These are phyloP conservation scores for Grifola frondosa DNA, from an alignment of 1,284 basidiomycete genomes.

Conservation along the genomic window DNA sequence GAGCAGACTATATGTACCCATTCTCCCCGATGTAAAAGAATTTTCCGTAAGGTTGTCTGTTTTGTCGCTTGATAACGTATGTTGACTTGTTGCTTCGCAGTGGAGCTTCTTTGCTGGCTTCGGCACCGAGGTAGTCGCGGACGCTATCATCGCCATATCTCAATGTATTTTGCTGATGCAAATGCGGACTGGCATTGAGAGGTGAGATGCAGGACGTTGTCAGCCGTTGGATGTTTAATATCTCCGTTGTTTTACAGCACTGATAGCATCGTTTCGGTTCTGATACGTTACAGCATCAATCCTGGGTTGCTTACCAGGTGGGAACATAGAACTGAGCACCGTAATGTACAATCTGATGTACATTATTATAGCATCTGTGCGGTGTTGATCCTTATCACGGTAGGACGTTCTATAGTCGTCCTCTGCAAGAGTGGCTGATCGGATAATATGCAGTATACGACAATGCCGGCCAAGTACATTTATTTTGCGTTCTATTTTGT, in stretches of 20 bases:
- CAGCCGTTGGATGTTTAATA: background rate
- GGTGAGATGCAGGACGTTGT: background rate
- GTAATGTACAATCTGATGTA: too few relatives aligned
- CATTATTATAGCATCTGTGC: constrained; percentile 12
- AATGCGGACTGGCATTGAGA: constrained; percentile 8
- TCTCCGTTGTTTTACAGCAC: constrained; percentile 2
- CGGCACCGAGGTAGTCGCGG: constrained; percentile 4
- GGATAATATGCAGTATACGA: constrained; percentile 2
- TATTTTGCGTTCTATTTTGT: constrained; percentile 14
- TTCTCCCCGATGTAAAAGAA: background rate
- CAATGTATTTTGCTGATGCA: constrained; percentile 7
- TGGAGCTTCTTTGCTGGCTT: constrained; percentile 12
- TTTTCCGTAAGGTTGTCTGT: constrained; percentile 1
- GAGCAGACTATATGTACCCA: constrained; percentile 2
- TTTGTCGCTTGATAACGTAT: background rate
- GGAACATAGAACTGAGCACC: too few relatives aligned
- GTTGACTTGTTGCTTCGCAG: too few relatives aligned
- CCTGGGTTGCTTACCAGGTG: constrained; percentile 15
- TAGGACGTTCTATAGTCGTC: background rate
- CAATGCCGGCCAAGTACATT: constrained; percentile 6
- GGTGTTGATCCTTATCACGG: constrained; percentile 4
- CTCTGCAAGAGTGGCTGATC: background rate
- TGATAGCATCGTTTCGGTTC: constrained; percentile 8
- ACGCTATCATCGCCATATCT: constrained; percentile 8
- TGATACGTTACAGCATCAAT: constrained; percentile 18